phyloP scores from a whole-genome alignment of 2,329 filamentous ascomycete species.

The Keithomyces neogunnii region DNA sequence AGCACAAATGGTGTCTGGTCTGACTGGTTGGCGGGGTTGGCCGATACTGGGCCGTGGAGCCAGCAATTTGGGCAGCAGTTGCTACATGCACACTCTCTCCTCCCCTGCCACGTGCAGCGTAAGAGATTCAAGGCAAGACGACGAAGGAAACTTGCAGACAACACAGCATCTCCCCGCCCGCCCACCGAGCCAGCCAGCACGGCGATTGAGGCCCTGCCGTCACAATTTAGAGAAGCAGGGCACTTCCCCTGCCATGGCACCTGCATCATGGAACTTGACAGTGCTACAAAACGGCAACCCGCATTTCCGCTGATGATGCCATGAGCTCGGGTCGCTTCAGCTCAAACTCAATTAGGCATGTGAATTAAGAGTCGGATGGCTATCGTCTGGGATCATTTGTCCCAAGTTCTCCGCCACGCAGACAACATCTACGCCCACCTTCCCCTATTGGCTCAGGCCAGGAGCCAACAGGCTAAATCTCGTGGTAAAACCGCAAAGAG shows the following conservation, averaged over 20 bases:
- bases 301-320: background rate
- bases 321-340: background rate
- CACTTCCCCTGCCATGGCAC: background rate
- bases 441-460: background rate
- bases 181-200: background rate
- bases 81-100: no score
- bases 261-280: background rate
- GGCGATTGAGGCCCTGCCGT: background rate
- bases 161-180: no score
- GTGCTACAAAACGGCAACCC: background rate
- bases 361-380: background rate
- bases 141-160: no score
- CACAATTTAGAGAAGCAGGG: background rate
- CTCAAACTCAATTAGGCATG: constrained; percentile 1
- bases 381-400: background rate
- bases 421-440: background rate
- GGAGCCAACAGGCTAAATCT: no score
- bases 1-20: no score
- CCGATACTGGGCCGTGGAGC: no score
- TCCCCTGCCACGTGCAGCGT: no score
- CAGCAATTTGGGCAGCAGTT: no score
- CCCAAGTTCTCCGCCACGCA: background rate
- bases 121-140: no score
- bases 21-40: no score
- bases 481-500: no score